Percentiles rank a stretch among this genome's conserved stretches.
Conservation (phyloP, 495 filamentous ascomycete species). For the Hyaloscypha hepaticicola region DNA sequence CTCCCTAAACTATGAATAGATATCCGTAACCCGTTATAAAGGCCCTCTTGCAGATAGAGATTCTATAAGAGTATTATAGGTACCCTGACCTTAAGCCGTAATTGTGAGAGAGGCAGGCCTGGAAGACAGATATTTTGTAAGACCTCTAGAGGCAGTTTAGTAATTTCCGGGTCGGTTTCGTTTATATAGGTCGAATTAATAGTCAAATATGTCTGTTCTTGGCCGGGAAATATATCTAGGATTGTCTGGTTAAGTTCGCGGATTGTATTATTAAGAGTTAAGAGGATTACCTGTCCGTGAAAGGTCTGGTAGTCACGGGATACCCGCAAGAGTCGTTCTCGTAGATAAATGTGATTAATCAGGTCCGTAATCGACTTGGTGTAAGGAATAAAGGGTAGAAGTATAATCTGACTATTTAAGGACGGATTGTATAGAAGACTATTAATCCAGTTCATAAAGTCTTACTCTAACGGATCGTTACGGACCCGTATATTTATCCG, state of each 20-base stretch:
- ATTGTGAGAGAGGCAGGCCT: not conserved
- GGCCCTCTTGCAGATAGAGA: not conserved
- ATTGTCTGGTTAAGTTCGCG: slow-evolving; percentile 4
- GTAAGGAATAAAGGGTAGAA: slow-evolving; percentile 3
- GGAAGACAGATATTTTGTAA: slow-evolving; percentile 11
- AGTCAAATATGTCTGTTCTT: not conserved
- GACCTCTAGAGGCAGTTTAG: slow-evolving; percentile 4
- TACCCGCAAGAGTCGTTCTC: not conserved
- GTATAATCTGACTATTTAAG: not conserved
- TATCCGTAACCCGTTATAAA: slow-evolving; percentile 11
- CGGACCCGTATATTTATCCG: too few species aligned
- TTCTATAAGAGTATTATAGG: too few species aligned
- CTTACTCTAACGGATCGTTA: too few species aligned
- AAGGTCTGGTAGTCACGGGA: not conserved
- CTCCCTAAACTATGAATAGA: not conserved
- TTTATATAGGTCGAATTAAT: not conserved
- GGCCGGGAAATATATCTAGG: not conserved
- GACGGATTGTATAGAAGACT: not conserved
- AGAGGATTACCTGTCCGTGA: not conserved
- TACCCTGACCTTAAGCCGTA: slow-evolving; percentile 2
- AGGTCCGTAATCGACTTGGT: not conserved
- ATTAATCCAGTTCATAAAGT: slow-evolving; percentile 7
- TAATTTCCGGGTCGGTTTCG: too few species aligned
- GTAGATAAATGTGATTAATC: slow-evolving; percentile 7
- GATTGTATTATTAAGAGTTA: slow-evolving; percentile 2